Conservation (phyloP, 202 grass and related monocot species). For the Dendrocalamus latiflorus region DNA sequence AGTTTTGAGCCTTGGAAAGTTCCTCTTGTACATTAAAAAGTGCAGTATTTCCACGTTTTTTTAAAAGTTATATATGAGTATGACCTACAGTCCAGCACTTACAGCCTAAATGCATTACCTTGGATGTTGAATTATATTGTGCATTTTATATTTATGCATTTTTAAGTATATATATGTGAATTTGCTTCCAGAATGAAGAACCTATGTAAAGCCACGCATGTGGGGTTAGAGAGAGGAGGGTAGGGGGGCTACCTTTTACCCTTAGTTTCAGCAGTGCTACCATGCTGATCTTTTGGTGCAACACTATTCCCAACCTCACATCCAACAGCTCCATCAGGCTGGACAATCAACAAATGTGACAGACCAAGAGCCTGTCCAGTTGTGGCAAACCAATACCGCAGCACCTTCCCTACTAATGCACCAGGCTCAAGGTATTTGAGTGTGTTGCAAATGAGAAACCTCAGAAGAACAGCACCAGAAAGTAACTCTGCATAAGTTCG, state of each 20-base stretch:
- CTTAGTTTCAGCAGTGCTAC: constrained; percentile 24
- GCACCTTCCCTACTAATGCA: constrained; percentile 10
- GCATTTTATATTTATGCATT: too few relatives aligned
- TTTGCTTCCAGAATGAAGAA: neutral
- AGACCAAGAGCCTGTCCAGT: too few relatives aligned
- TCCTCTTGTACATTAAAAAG: neutral
- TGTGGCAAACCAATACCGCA: constrained; percentile 26
- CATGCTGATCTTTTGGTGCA: neutral
- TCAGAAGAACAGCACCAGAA: constrained; percentile 32
- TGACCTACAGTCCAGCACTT: too few relatives aligned
- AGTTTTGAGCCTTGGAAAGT: neutral
- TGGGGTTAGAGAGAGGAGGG: neutral
- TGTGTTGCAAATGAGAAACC: constrained; percentile 28
- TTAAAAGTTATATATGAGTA: too few relatives aligned
- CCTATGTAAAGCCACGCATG: neutral
- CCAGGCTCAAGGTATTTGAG: constrained; percentile 33
- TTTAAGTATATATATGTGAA: neutral
- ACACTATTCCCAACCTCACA: constrained; percentile 16
- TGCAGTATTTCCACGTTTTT: neutral
- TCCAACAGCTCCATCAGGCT: constrained; percentile 21
- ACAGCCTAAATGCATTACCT: too few relatives aligned
- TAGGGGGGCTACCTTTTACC: constrained; percentile 18
- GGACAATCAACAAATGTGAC: constrained; percentile 14
- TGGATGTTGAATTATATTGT: too few relatives aligned
- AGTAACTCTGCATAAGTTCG: constrained; percentile 33